A percentile compares a stretch with the other conserved stretches of the same genome.
Conservation (phyloP, 257 asterid genomes). For the Echium plantagineum region DNA sequence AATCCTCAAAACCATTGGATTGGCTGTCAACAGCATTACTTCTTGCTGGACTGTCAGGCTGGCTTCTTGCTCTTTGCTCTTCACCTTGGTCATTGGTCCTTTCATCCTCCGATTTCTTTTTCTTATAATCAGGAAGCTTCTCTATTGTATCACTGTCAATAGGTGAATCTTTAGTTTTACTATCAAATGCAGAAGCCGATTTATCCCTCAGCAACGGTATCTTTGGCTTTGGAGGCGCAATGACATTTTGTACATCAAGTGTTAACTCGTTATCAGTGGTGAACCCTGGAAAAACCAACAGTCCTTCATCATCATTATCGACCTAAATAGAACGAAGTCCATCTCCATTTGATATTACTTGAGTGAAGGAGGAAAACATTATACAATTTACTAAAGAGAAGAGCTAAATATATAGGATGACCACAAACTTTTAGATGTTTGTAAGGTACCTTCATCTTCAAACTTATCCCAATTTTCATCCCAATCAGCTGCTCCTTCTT, state of each 20-base stretch:
- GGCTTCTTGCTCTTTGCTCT: conserved; percentile 38
- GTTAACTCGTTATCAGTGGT: conserved; percentile 76
- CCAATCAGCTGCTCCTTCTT: conserved; percentile 94
- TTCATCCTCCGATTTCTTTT: conserved; percentile 28
- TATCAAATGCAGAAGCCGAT: conserved; percentile 27
- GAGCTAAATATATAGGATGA: background rate
- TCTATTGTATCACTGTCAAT: conserved; percentile 34
- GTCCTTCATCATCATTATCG: conserved; percentile 1
- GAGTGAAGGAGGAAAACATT: background rate
- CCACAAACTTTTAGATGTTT: background rate
- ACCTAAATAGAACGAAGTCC: conserved; percentile 1
- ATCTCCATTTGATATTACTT: background rate
- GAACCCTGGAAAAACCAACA: conserved; percentile 42
- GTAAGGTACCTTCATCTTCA: conserved; percentile 77
- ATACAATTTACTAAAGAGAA: background rate
- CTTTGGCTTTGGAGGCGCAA: conserved; percentile 69
- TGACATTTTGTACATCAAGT: conserved; percentile 72
- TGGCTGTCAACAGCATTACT: conserved; percentile 38
- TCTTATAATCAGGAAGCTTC: conserved; percentile 28
- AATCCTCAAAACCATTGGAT: conserved; percentile 47
- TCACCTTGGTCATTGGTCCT: conserved; percentile 23
- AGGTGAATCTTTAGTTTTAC: conserved; percentile 8
- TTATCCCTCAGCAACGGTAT: conserved; percentile 26
- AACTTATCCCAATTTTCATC: conserved; percentile 92
- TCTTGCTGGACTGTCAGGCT: conserved; percentile 69